A percentile compares a stretch with the other conserved stretches of the same genome.
These are phyloP conservation scores for Solanum chaucha DNA, from an alignment of 257 asterid genomes.

Conservation along the genomic window DNA sequence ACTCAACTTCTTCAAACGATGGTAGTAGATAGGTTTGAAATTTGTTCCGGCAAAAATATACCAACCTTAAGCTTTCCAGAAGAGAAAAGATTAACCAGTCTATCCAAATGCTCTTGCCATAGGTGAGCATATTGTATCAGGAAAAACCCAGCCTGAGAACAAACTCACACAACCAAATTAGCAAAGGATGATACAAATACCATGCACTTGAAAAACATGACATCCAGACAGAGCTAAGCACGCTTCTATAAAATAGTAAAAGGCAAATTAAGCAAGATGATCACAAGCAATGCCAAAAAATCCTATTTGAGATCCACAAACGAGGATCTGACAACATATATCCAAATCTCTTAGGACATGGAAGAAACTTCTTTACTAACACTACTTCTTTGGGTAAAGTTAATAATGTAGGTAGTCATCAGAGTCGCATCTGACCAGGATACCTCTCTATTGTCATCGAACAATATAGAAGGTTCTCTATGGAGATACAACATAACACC, in stretches of 20 bases:
- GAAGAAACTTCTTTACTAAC: not conserved
- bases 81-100: slow-evolving; percentile 49
- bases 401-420: not conserved
- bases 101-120: slow-evolving; percentile 87
- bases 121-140: slow-evolving; percentile 68
- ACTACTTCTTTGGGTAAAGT: not conserved
- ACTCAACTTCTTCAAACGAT: not conserved
- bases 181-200: not conserved
- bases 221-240: not conserved
- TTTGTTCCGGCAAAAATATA: not conserved
- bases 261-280: not conserved
- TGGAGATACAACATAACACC: not conserved
- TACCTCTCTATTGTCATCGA: not conserved
- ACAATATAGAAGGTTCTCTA: not conserved
- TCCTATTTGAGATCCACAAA: not conserved
- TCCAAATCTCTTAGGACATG: not conserved
- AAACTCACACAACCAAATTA: slow-evolving; percentile 11
- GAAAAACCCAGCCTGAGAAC: slow-evolving; percentile 81
- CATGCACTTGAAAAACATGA: not conserved
- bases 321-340: not conserved
- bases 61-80: slow-evolving; percentile 73
- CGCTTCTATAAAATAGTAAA: not conserved
- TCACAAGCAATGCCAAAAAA: not conserved
- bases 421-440: not conserved
- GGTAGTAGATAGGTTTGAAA: not conserved